Evolutionary conservation across 2,329 filamentous ascomycete genomes (phyloP).

Genomic region (Grosmannia serpens): DNA sequence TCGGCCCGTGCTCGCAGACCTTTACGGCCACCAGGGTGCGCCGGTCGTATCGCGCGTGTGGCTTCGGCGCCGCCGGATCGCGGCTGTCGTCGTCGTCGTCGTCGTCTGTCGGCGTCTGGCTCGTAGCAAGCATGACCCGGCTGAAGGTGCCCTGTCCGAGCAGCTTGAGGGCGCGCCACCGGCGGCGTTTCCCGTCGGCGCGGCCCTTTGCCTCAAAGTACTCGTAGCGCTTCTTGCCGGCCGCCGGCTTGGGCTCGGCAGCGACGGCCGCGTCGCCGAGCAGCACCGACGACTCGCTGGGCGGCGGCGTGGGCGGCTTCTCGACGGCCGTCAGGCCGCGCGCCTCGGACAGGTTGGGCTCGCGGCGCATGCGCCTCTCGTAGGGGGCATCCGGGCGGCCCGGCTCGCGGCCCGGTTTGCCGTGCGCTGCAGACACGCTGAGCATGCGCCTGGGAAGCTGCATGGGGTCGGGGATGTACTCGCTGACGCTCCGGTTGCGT

Average conservation of each 20-base stretch:
- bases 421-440: constrained; percentile 56
- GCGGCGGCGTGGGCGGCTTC: constrained; percentile 67
- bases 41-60: constrained; percentile 39
- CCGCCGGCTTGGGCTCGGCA: constrained; percentile 26
- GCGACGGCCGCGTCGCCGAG: constrained; percentile 26
- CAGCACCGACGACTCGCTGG: constrained; percentile 56
- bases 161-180: constrained; percentile 68
- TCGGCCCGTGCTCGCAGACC: constrained; percentile 87
- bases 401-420: constrained; percentile 24
- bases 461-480: constrained; percentile 67
- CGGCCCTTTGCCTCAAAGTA: constrained; percentile 61
- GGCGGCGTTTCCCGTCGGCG: constrained; percentile 55
- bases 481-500: constrained; percentile 76
- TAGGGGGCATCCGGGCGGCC: constrained; percentile 1
- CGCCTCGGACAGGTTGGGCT: constrained; percentile 68
- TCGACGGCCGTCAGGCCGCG: constrained; percentile 58
- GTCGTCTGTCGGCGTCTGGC: constrained; percentile 47
- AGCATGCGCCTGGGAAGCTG: constrained; percentile 60
- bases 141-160: constrained; percentile 94
- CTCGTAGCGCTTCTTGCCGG: constrained; percentile 36
- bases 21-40: constrained; percentile 88
- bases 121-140: constrained; percentile 82
- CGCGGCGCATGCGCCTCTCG: constrained; percentile 48
- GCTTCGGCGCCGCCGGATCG: constrained; percentile 16
- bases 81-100: constrained; percentile 29